These are phyloP conservation scores for Apophysomyces variabilis DNA, from an alignment of 371 early-diverging fungal species.

Conservation along the genomic window DNA sequence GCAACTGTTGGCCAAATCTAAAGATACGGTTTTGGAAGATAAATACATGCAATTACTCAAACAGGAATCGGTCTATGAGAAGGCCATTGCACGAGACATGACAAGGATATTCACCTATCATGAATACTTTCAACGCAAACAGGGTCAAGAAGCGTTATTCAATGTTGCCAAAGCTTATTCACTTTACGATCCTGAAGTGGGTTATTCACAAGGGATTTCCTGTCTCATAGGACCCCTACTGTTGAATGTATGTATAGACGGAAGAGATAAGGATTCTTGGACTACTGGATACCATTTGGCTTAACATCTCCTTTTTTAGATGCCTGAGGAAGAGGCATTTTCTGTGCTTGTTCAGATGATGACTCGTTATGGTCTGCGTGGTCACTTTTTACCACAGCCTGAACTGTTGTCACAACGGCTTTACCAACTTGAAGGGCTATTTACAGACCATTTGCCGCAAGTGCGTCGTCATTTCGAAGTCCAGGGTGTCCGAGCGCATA, in stretches of 20 bases:
- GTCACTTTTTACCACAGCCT: conserved; percentile 85
- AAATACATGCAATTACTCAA: conserved; percentile 73
- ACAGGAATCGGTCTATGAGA: conserved; percentile 80
- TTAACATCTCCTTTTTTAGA: conserved; percentile 47
- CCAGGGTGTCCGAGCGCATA: conserved; percentile 83
- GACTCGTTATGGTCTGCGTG: conserved; percentile 82
- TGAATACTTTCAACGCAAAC: conserved; percentile 76
- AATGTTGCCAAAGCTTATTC: conserved; percentile 92
- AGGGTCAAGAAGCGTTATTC: conserved; percentile 87
- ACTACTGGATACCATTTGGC: conserved; percentile 1
- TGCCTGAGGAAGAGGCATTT: conserved; percentile 97
- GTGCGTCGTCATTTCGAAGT: conserved; percentile 77
- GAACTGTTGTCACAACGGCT: conserved; percentile 79
- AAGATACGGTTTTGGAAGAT: conserved; percentile 66
- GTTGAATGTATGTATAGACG: conserved; percentile 69
- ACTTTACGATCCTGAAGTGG: conserved; percentile 88
- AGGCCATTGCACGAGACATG: conserved; percentile 87
- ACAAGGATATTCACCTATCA: conserved; percentile 86
- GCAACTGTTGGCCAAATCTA: conserved; percentile 81
- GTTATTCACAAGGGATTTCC: conserved; percentile 93
- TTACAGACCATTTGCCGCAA: conserved; percentile 83
- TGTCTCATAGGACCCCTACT: conserved; percentile 90
- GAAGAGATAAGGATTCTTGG: background rate
- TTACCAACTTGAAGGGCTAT: conserved; percentile 85
- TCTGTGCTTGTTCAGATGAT: conserved; percentile 87